Evolutionary conservation across 768 basidiomycete species (phyloP).

Genomic region (Roridomyces roridus): DNA sequence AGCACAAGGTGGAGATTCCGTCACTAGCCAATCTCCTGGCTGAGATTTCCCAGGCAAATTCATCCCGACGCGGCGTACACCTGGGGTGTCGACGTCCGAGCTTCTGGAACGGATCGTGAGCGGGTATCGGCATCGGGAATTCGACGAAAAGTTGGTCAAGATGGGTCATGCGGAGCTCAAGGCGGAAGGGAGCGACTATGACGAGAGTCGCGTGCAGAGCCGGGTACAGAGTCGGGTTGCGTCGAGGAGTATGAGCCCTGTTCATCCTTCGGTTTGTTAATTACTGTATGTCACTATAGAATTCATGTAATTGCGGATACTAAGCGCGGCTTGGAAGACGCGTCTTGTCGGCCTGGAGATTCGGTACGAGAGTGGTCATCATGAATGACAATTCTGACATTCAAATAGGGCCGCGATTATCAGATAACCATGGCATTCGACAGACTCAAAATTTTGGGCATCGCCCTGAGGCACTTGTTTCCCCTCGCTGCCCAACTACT

Average conservation of each 20-base stretch:
- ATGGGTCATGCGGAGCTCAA: constrained; percentile 82
- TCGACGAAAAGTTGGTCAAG: constrained; percentile 88
- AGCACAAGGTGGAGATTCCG: constrained; percentile 79
- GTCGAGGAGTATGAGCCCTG: constrained; percentile 6
- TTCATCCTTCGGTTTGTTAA: constrained; percentile 4
- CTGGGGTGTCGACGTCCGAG: constrained; percentile 92
- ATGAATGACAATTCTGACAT: no score
- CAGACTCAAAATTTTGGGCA: no score
- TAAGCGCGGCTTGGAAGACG: no score
- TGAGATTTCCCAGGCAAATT: constrained; percentile 73
- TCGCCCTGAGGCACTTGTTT: no score
- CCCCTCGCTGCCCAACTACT: not conserved
- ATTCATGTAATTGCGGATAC: no score
- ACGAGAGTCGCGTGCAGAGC: constrained; percentile 36
- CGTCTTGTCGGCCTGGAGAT: no score
- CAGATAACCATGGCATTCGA: no score
- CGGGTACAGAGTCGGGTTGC: constrained; percentile 36
- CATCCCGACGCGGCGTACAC: constrained; percentile 93
- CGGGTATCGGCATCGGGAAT: constrained; percentile 83
- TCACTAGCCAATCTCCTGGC: constrained; percentile 27
- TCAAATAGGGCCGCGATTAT: no score
- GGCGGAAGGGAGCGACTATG: constrained; percentile 66
- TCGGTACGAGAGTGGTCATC: no score
- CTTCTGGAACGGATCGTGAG: constrained; percentile 91
- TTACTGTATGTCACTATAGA: not conserved